Evolutionary conservation across 2,329 filamentous ascomycete genomes (phyloP).

Genomic region (Trichophyton schoenleinii): DNA sequence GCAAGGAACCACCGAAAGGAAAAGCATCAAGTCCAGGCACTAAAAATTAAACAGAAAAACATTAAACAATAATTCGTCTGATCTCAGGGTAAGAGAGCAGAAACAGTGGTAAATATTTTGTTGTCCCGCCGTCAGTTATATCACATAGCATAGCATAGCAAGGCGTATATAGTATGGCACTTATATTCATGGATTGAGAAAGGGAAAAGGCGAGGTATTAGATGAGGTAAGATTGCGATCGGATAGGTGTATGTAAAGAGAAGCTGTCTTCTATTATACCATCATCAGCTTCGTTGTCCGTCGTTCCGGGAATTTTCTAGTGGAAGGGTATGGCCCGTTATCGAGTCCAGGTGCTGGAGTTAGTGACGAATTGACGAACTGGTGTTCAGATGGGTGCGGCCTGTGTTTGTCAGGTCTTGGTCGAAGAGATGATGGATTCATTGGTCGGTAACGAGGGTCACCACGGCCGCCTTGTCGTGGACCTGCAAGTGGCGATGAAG

Average conservation of each 20-base stretch:
- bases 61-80: background rate
- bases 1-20: background rate
- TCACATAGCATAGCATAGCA: background rate
- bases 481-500: constrained; percentile 13
- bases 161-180: background rate
- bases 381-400: constrained; percentile 3
- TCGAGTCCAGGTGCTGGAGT: constrained; percentile 15
- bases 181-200: background rate
- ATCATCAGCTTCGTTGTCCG: constrained; percentile 39
- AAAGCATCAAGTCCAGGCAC: background rate
- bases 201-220: background rate
- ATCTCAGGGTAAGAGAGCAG: background rate
- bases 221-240: too few relatives aligned
- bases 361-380: constrained; percentile 4
- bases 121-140: background rate
- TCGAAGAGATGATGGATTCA: constrained; percentile 1
- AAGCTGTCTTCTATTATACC: constrained; percentile 19
- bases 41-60: constrained; percentile 2
- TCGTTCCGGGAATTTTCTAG: constrained; percentile 35
- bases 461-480: constrained; percentile 13
- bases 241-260: background rate
- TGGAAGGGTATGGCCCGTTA: constrained; percentile 2
- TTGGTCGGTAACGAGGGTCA: constrained; percentile 5
- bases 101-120: background rate
- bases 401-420: background rate